These are phyloP conservation scores for Bolboschoenoplectus hybrid DNA, from an alignment of 202 grass and related monocot species.

Conservation along the genomic window DNA sequence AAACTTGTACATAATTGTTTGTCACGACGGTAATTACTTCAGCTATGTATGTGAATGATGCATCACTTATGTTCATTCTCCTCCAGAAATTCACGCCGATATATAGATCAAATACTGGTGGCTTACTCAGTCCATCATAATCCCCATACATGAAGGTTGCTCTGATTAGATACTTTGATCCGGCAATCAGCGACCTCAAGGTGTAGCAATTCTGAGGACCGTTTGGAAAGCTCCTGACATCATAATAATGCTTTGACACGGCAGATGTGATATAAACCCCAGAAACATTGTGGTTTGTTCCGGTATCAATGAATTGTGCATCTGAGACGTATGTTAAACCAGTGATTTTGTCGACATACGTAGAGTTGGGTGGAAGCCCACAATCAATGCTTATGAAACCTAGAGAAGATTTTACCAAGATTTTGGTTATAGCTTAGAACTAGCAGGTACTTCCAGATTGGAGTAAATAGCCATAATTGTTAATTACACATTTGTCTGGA, in stretches of 20 bases:
- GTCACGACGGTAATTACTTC: constrained; percentile 38
- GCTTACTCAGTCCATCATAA: constrained; percentile 43
- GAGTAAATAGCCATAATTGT: background rate
- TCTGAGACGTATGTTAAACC: constrained; percentile 35
- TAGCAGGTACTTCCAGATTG: background rate
- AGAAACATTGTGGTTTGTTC: constrained; percentile 36
- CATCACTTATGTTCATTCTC: constrained; percentile 29
- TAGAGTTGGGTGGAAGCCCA: constrained; percentile 9
- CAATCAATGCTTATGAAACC: constrained; percentile 54
- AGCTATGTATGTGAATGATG: background rate
- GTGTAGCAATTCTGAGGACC: constrained; percentile 46
- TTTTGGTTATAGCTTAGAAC: constrained; percentile 15
- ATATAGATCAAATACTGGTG: constrained; percentile 38
- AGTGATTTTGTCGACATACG: constrained; percentile 38
- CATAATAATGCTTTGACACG: constrained; percentile 24
- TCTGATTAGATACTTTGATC: constrained; percentile 42
- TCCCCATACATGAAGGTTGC: constrained; percentile 43
- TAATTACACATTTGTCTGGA: background rate
- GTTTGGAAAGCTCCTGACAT: constrained; percentile 41
- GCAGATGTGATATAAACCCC: background rate
- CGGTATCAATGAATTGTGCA: constrained; percentile 37
- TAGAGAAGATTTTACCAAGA: background rate
- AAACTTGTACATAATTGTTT: constrained; percentile 35
- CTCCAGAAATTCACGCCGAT: constrained; percentile 37
- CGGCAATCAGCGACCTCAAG: constrained; percentile 7